Evolutionary conservation across 257 asterid species (phyloP).

Genomic region (Solanum rostratum): DNA sequence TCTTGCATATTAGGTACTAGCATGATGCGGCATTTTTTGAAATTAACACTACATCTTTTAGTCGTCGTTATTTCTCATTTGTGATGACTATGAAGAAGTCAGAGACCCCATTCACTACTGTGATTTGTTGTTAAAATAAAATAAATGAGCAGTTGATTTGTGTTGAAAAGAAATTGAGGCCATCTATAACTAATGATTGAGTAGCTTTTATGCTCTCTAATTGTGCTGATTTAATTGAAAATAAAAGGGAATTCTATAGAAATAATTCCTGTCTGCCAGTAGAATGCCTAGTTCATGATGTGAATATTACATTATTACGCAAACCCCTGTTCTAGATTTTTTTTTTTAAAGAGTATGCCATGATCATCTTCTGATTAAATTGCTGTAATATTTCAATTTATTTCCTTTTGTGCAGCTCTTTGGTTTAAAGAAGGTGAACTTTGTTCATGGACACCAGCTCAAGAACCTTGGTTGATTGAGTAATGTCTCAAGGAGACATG

Average conservation of each 20-base stretch:
- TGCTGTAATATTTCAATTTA: not conserved
- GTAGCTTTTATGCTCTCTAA: not conserved
- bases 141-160: not conserved
- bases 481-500: constrained; percentile 1
- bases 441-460: constrained; percentile 53
- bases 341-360: not conserved
- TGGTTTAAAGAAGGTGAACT: constrained; percentile 80
- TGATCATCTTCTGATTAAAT: not conserved
- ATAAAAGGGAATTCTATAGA: not conserved
- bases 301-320: no score
- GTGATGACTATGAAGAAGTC: not conserved
- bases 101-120: not conserved
- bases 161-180: not conserved
- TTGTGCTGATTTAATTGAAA: not conserved
- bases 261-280: not conserved
- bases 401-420: constrained; percentile 32
- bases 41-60: not conserved
- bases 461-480: constrained; percentile 68
- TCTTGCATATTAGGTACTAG: not conserved
- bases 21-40: not conserved
- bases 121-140: not conserved
- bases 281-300: not conserved
- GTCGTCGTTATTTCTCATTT: not conserved
- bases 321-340: not conserved
- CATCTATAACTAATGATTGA: not conserved